Evolutionary conservation across 139 green algal genomes (phyloP).

Genomic region (Pedinophyceae sp.): DNA sequence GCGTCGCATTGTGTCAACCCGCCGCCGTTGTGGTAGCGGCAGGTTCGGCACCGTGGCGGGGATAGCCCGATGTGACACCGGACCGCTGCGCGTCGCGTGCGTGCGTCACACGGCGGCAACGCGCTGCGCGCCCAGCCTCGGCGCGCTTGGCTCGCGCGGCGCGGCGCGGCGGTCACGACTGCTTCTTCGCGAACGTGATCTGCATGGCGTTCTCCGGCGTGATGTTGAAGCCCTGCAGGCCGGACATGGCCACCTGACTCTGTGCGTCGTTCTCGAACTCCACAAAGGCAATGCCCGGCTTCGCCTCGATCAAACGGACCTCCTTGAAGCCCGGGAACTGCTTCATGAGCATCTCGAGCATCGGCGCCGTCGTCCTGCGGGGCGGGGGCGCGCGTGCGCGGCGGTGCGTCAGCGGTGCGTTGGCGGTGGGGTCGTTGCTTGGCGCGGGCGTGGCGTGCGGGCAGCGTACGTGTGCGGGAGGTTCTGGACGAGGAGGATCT

Average conservation of each 20-base stretch:
- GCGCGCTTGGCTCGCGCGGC: no score
- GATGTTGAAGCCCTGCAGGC: constrained; percentile 90
- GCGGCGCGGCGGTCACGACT: not conserved
- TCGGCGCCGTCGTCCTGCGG: constrained; percentile 60
- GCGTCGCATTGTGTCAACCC: no score
- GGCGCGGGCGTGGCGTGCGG: no score
- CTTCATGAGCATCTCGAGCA: constrained; percentile 86
- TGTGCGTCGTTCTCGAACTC: constrained; percentile 78
- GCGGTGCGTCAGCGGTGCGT: no score
- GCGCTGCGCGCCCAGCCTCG: no score
- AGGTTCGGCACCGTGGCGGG: no score
- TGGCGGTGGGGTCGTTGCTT: no score
- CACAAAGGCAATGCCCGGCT: constrained; percentile 91
- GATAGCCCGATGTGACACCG: no score
- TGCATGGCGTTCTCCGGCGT: constrained; percentile 63
- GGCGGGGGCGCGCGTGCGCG: no score
- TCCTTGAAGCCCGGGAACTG: constrained; percentile 78
- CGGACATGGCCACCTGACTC: constrained; percentile 46
- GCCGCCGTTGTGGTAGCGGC: no score
- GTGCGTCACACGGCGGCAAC: no score
- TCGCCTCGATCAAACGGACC: constrained; percentile 73
- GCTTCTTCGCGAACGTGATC: constrained; percentile 79
- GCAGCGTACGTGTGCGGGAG: constrained; percentile 71
- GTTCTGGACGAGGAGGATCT: constrained; percentile 88
- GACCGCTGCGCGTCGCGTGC: no score